Base-by-base conservation (phyloP, 116 monocot species). In the Posidonia oceanica region DNA sequence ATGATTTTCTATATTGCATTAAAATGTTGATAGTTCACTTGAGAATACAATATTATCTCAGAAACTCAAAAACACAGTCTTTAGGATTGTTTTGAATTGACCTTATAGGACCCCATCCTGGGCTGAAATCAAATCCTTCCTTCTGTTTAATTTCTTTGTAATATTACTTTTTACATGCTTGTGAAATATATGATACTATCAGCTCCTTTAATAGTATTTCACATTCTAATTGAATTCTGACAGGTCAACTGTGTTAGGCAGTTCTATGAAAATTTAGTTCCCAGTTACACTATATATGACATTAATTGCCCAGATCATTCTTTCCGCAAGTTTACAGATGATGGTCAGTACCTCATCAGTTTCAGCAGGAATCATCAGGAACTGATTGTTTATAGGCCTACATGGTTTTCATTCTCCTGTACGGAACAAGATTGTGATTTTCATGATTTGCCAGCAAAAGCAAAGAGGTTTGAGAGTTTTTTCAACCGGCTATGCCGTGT, bases 271-370 rank as follows among this genome's bases (percentile, higher is more conserved):
- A 99, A 99, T 64, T 69, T 99, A 73, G 86, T 90, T 71, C 99
- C 99, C 62, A 88, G 74, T 76, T 88, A 71, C 75, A 99, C 99
- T 16, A 61, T 93, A 64, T 88, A 77, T 83, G 99, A 99, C 75
- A 69, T 99, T 64, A 86, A 88, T 76, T 93, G 93, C 59, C 99
- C 99, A 3, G 93, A 99, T 39, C 64, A 84, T 80, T 86, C 71
- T 52, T 99, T 99, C 71, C 90, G 88, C 64, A 99, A 99, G 74
- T 84, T 99, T 72, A 99, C 99, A 40, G 93, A 99, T 72, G 99
- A 99, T 78, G 99, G 99, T 2, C 84, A 76, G 36, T 99, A 84
- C 71, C 83, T 99, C 21, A 79, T 99, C 61, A 84, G 85, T 74
- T 93, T 99, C 76, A 90, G 99, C 88, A 83, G 83, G 66, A 93